A percentile compares a stretch with the other conserved stretches of the same genome.
Evolutionary conservation across 805 yeast genomes (phyloP).

Genomic region (Candida quercuum): DNA sequence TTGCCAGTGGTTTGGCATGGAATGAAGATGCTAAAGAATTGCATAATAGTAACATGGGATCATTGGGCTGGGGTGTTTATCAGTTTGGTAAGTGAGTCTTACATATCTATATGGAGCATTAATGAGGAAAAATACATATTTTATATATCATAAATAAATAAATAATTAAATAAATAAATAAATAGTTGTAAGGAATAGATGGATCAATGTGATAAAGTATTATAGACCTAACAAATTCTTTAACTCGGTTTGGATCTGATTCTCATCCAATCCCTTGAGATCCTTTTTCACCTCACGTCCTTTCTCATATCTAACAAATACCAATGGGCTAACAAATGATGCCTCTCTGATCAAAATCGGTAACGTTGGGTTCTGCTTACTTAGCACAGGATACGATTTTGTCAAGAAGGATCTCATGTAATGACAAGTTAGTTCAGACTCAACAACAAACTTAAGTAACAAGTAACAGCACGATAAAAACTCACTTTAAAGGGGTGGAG

Average conservation of each 20-base stretch:
- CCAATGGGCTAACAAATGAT: slow-evolving; percentile 54
- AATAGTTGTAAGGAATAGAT: slow-evolving; percentile 6
- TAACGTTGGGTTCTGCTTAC: slow-evolving; percentile 54
- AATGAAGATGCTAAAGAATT: slow-evolving; percentile 37
- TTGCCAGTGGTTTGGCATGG: slow-evolving; percentile 49
- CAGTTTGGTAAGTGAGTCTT: slow-evolving; percentile 38
- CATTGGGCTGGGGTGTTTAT: slow-evolving; percentile 71
- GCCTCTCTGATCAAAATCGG: slow-evolving; percentile 81
- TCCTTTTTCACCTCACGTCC: slow-evolving; percentile 30
- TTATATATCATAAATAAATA: background rate
- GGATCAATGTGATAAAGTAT: slow-evolving; percentile 1
- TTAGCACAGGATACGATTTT: slow-evolving; percentile 59
- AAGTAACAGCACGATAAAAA: slow-evolving; percentile 3
- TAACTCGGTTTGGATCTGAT: slow-evolving; percentile 20
- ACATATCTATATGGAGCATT: too few species aligned
- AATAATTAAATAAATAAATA: slow-evolving; percentile 1
- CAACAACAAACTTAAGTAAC: too few species aligned
- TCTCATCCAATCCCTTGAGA: slow-evolving; percentile 29
- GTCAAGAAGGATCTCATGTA: slow-evolving; percentile 51
- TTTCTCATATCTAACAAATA: slow-evolving; percentile 63
- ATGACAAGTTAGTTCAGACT: background rate
- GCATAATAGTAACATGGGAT: slow-evolving; percentile 36
- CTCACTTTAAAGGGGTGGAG: slow-evolving; percentile 54
- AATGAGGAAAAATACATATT: too few species aligned
- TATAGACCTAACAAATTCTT: slow-evolving; percentile 13